These are phyloP conservation scores for Saccharata proteae DNA, from an alignment of 2,329 filamentous ascomycete genomes.

Conservation along the genomic window DNA sequence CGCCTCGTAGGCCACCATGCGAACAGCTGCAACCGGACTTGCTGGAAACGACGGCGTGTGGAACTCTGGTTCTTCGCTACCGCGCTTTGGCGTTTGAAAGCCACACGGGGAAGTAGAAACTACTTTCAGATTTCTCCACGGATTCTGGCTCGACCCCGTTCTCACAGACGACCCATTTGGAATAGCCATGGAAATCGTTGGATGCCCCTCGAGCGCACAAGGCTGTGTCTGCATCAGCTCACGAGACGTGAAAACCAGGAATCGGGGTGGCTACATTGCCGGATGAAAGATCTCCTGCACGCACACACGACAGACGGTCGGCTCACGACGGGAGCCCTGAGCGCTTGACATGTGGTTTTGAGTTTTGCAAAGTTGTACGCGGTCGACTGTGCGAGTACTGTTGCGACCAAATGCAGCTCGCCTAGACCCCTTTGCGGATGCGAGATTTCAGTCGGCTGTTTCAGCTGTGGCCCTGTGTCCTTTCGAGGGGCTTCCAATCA, in stretches of 20 bases:
- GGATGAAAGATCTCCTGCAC: slow-evolving; percentile 7
- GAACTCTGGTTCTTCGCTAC: slow-evolving; percentile 8
- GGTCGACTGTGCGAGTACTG: slow-evolving; percentile 8
- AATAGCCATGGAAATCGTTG: slow-evolving; percentile 6
- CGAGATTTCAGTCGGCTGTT: slow-evolving; percentile 7
- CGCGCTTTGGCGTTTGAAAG: slow-evolving; percentile 4
- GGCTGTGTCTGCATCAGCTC: slow-evolving; percentile 8
- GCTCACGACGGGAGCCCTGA: slow-evolving; percentile 3
- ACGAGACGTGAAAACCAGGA: slow-evolving; percentile 9
- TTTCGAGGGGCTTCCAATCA: slow-evolving; percentile 6
- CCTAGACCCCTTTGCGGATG: slow-evolving; percentile 4
- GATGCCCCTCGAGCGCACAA: background rate
- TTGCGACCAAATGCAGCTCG: slow-evolving; percentile 8
- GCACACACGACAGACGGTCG: no score
- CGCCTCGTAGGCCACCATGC: slow-evolving; percentile 2
- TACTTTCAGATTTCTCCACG: background rate
- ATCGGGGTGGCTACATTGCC: slow-evolving; percentile 5
- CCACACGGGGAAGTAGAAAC: slow-evolving; percentile 1
- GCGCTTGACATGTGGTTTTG: slow-evolving; percentile 8
- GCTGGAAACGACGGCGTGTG: slow-evolving; percentile 4
- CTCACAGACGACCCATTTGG: slow-evolving; percentile 7
- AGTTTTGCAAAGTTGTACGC: slow-evolving; percentile 5
- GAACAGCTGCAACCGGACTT: slow-evolving; percentile 6
- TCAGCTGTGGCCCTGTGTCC: slow-evolving; percentile 5
- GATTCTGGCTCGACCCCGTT: background rate